These are phyloP conservation scores for Neofusicoccum ribis DNA, from an alignment of 2,329 filamentous ascomycete species.

Conservation along the genomic window DNA sequence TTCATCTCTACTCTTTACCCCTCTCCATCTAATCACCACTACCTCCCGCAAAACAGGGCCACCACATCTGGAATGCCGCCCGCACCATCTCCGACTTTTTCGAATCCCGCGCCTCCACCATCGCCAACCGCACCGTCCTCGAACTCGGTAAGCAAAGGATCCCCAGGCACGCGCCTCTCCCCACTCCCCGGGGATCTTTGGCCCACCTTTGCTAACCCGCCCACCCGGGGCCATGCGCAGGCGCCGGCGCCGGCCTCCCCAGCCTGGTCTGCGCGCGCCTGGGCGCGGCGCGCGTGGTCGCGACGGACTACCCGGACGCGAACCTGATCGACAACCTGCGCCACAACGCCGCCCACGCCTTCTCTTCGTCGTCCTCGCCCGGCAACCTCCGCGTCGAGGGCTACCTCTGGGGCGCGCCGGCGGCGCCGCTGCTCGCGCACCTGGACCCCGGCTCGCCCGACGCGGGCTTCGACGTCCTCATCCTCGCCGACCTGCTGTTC, in stretches of 20 bases:
- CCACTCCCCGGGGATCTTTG: no score
- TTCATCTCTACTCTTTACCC: neutral
- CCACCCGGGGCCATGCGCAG: no score
- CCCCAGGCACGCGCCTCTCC: no score
- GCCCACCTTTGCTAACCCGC: no score
- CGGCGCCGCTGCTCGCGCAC: slow-evolving; percentile 58
- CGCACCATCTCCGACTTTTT: slow-evolving; percentile 77
- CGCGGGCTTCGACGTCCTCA: slow-evolving; percentile 71
- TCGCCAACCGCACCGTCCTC: slow-evolving; percentile 71
- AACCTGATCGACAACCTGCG: slow-evolving; percentile 80
- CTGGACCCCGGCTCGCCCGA: slow-evolving; percentile 35
- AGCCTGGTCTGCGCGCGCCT: slow-evolving; percentile 74
- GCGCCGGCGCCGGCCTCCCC: slow-evolving; percentile 83
- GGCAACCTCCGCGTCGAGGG: slow-evolving; percentile 50
- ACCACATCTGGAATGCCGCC: slow-evolving; percentile 88
- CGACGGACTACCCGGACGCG: slow-evolving; percentile 85
- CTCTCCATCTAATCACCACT: neutral
- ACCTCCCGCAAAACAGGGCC: slow-evolving; percentile 54
- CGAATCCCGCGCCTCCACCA: slow-evolving; percentile 63
- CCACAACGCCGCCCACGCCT: slow-evolving; percentile 62
- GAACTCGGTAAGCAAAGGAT: slow-evolving; percentile 60
- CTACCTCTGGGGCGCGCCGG: slow-evolving; percentile 79
- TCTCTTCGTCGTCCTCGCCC: slow-evolving; percentile 25
- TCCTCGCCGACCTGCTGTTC: slow-evolving; percentile 88
- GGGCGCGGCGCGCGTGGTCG: slow-evolving; percentile 67